Percentiles rank a stretch among this genome's conserved stretches.
These are phyloP conservation scores for Thalassiosira exigua DNA, from an alignment of 352 stramenopile genomes.

Conservation along the genomic window DNA sequence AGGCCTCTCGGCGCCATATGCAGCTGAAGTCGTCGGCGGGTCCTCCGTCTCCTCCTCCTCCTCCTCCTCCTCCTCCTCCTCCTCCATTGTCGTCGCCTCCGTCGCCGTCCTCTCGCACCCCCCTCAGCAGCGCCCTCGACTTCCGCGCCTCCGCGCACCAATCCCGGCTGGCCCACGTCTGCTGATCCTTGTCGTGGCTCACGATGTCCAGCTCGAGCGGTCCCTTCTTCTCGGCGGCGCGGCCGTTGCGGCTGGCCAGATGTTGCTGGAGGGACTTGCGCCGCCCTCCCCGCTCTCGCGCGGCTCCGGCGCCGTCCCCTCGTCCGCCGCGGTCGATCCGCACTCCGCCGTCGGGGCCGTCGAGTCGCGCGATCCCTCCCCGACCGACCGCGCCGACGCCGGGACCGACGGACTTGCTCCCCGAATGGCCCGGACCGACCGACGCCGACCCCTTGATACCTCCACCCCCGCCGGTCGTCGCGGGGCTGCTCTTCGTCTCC, in stretches of 20 bases:
- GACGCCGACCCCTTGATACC: too few relatives aligned
- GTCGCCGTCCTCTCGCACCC: neutral
- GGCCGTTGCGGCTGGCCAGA: neutral
- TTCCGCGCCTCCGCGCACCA: slow-evolving; percentile 22
- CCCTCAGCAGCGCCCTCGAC: neutral
- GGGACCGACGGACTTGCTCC: neutral
- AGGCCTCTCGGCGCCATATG: too few relatives aligned
- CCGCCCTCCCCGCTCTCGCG: too few relatives aligned
- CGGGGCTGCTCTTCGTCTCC: neutral
- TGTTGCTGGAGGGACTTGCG: neutral
- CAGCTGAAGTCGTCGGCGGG: slow-evolving; percentile 1
- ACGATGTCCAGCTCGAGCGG: slow-evolving; percentile 14
- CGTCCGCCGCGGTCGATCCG: too few relatives aligned
- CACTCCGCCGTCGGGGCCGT: too few relatives aligned
- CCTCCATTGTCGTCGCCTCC: neutral
- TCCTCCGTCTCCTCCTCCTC: neutral
- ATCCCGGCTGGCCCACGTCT: slow-evolving; percentile 14
- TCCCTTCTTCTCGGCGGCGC: neutral
- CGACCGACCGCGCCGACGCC: neutral
- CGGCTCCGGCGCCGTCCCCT: too few relatives aligned
- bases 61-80: neutral
- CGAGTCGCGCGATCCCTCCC: neutral
- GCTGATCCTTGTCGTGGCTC: slow-evolving; percentile 8
- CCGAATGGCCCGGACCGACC: neutral
- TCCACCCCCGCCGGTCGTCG: neutral